Evolutionary conservation across 257 asterid species (phyloP).

Genomic region (Fraxinus quadrangulata): DNA sequence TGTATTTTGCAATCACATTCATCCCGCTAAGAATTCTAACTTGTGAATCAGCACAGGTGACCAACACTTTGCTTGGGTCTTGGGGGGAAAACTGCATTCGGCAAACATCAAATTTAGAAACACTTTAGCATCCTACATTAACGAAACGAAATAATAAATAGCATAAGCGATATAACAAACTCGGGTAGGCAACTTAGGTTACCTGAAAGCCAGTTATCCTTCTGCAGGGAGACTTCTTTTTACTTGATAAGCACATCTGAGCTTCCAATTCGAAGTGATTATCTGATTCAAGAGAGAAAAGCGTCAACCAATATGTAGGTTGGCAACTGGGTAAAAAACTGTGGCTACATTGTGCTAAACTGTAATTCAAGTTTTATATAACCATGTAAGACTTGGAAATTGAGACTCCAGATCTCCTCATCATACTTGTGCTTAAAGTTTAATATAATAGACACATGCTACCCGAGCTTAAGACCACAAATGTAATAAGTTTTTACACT

Average conservation of each 20-base stretch:
- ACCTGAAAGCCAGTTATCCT: constrained; percentile 95
- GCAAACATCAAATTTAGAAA: not conserved
- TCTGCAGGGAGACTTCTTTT: constrained; percentile 77
- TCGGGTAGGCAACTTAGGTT: constrained; percentile 9
- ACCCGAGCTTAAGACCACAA: no score
- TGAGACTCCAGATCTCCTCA: no score
- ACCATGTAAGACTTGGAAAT: no score
- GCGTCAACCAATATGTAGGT: no score
- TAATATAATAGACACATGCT: no score
- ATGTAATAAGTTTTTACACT: no score
- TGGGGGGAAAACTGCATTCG: constrained; percentile 73
- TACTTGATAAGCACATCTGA: constrained; percentile 58
- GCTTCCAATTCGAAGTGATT: constrained; percentile 64
- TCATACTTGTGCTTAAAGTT: no score
- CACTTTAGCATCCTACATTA: not conserved
- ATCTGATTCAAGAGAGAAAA: constrained; percentile 45
- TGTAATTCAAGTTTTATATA: no score
- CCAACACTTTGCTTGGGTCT: constrained; percentile 70
- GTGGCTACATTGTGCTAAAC: no score
- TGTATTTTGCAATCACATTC: constrained; percentile 67
- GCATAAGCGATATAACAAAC: constrained; percentile 12
- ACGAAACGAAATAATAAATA: not conserved
- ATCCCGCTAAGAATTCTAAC: constrained; percentile 65
- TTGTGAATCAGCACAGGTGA: constrained; percentile 78
- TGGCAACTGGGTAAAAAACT: no score